Evolutionary conservation across 2,329 filamentous ascomycete genomes (phyloP).

Genomic region (Apiospora aurea): DNA sequence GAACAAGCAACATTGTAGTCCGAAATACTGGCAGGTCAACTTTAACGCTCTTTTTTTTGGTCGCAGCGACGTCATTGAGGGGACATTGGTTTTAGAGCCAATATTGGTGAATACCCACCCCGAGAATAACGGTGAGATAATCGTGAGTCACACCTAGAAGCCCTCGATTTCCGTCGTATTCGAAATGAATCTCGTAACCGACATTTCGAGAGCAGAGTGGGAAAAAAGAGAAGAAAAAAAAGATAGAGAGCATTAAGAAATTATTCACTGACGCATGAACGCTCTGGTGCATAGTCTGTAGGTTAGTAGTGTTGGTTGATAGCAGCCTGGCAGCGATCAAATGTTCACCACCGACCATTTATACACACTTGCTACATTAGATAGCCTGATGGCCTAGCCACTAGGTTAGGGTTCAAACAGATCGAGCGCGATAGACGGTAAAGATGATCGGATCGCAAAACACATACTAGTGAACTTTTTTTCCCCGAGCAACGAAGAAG

Average conservation of each 20-base stretch:
- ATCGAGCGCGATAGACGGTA: neutral
- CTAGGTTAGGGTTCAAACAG: slow-evolving; percentile 4
- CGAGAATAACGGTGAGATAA: neutral
- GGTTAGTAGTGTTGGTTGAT: neutral
- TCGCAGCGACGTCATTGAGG: slow-evolving; percentile 21
- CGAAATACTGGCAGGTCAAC: neutral
- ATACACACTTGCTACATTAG: neutral
- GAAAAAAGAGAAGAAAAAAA: accelerated
- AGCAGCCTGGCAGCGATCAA: neutral
- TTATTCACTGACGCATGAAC: neutral
- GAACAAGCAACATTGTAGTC: neutral
- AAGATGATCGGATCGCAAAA: slow-evolving; percentile 11
- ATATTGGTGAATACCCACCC: neutral
- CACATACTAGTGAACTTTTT: neutral
- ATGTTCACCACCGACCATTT: neutral
- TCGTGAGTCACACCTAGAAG: neutral
- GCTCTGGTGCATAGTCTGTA: neutral
- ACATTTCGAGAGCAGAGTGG: neutral
- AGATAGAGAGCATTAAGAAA: neutral
- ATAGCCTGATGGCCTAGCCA: neutral
- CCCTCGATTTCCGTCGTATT: neutral
- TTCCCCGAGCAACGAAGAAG: neutral
- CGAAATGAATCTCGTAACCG: too few relatives aligned
- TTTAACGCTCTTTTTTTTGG: slow-evolving; percentile 3
- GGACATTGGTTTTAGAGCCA: neutral